Base-by-base conservation (phyloP, 805 yeast species). In the Lipomyces sp. region DNA sequence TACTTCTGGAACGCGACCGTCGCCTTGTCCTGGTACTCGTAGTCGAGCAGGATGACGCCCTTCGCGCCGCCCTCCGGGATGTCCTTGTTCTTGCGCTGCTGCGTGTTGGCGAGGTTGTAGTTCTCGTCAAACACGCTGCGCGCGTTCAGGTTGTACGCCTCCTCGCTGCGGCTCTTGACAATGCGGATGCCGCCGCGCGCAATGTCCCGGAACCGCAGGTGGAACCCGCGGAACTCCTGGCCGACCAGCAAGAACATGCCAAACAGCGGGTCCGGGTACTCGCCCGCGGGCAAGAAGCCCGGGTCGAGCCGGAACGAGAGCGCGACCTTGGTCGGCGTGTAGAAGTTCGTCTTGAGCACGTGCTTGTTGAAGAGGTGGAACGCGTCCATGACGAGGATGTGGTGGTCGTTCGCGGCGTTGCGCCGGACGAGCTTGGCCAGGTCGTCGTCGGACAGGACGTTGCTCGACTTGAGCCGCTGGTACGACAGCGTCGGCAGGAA, bases 41-140 rank as follows among this genome's bases (percentile, higher is more conserved):
- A 59, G 58, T 78, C 70, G 60, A 91, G 76, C 63, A 91, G 77
- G 50, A 93, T 86, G 42, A 93, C 98, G 73, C 98, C 98, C 69
- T 91, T 91, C 36, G 97, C 87, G 33, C 98, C 98, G 67, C 98
- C 98, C 75, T 91, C 98, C 43, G 98, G 98, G 53, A 91, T 93
- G 74, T 91, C 98, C 74, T 91, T 91, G 74, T 91, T 93, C 72
- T 91, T 91, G 60, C 91, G 79, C 74, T 93, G 98, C 72, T 91
- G 98, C 39, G 98, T 91, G 49, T 83, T 80, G 36, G 98, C 98
- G 69, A 91, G 78, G 68, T 90, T 90, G 72, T 93, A 91, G 72
- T 93, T 91, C 71, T 91, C 98, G 69, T 93, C 98, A 68, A 91
- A 89, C 71, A 91, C 78, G 62, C 86, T 86, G 61, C 95, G 82